Base-by-base conservation (phyloP, 495 filamentous ascomycete genomes). In the Penicillium salamii region DNA sequence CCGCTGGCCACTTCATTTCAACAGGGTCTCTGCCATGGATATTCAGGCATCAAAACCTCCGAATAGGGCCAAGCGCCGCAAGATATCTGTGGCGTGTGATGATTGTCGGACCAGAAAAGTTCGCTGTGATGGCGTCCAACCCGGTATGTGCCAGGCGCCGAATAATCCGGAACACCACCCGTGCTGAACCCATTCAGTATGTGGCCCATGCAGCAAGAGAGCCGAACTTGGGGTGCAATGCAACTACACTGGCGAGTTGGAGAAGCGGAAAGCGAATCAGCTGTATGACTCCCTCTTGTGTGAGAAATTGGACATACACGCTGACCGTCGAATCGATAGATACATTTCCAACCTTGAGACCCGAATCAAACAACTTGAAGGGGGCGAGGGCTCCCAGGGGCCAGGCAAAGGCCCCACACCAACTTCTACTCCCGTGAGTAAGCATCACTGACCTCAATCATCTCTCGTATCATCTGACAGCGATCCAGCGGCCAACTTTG, bases 101-200 rank as follows among this genome's bases (percentile, higher is more conserved):
- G 63, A 67, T 33, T 73, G 70, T 49, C 66, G 68, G 1, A 37
- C 54, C 3, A 63, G 63, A 17, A 71, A 70, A 48, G 51, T 66
- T 15, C 63, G 66, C 12, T 73, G 69, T 46, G 69, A 72, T 53
- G 69, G 69, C n/a, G 49, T 55, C 13, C 63, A 72, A 46, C 69
- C 69, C 26, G 58, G 67, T 72, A 52, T 26, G 61, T 54, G 20
- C 28, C 17, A n/a, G 19, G 7, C 42, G n/a, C 32, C 14, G n/a
- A 3, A 5, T 3, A 19, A 13, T 24, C 36, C 60, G 57, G 55
- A 52, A 61, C 55, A 14, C 12, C 2, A 46, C 41, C 57, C 60
- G 54, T 45, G 21, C 33, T 56, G 11, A 55, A 13, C 28, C 18
- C 14, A 23, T 18, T 24, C 20, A 69, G 66, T 67, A 8, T 73